Evolutionary conservation across 2,329 filamentous ascomycete species (phyloP).

Genomic region (Epichloe gansuensis): DNA sequence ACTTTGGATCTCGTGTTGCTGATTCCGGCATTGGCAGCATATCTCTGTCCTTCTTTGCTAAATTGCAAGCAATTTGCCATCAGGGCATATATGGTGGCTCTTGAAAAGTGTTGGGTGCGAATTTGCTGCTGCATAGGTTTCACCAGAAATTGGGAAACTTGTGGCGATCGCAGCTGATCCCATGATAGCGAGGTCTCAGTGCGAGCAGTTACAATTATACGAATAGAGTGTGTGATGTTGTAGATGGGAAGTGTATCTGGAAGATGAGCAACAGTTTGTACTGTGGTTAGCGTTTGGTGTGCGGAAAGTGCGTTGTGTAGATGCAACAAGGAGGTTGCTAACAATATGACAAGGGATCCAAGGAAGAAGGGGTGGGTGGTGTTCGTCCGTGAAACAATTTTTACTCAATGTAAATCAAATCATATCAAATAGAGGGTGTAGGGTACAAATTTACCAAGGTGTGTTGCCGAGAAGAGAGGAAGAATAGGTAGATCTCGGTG

Average conservation of each 20-base stretch:
- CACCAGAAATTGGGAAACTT: conserved; percentile 88
- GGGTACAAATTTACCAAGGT: conserved; percentile 47
- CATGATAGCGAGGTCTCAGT: conserved; percentile 88
- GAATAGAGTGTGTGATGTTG: conserved; percentile 78
- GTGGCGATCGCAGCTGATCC: conserved; percentile 91
- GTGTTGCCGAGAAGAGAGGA: conserved; percentile 67
- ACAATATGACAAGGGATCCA: neutral
- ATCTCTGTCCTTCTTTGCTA: conserved; percentile 68
- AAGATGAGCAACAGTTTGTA: neutral
- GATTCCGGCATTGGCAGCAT: conserved; percentile 72
- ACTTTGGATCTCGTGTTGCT: conserved; percentile 77
- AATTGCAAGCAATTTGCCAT: conserved; percentile 94
- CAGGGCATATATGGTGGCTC: conserved; percentile 76
- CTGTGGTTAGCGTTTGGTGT: neutral
- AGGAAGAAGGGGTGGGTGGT: neutral
- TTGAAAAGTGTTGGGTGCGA: conserved; percentile 66
- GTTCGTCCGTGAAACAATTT: neutral
- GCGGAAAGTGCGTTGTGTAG: neutral
- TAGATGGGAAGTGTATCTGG: conserved; percentile 78
- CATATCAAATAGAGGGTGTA: too few relatives aligned
- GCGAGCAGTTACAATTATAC: conserved; percentile 67
- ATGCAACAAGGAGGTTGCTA: neutral
- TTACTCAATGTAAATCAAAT: neutral
- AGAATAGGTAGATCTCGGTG: conserved; percentile 33
- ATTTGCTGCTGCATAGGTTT: conserved; percentile 93